These are phyloP conservation scores for Plectosphaerella cucumerina DNA, from an alignment of 2,329 filamentous ascomycete genomes.

Conservation along the genomic window DNA sequence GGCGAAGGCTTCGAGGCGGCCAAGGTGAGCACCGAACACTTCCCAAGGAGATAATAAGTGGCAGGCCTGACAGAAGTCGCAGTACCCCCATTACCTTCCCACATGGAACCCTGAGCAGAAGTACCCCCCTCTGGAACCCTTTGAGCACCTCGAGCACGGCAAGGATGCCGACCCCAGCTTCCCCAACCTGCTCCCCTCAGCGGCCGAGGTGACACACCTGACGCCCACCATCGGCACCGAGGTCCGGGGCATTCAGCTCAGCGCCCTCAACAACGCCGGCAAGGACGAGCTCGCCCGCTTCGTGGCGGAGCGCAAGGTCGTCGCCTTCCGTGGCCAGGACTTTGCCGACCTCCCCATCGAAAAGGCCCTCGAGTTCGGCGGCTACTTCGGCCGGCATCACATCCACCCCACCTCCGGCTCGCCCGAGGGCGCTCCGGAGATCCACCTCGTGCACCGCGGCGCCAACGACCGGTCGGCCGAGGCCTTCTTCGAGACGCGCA, in stretches of 20 bases:
- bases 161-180: conserved; percentile 60
- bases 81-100: conserved; percentile 47
- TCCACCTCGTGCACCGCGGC: conserved; percentile 66
- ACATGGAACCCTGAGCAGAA: conserved; percentile 53
- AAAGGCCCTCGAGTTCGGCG: conserved; percentile 57
- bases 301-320: conserved; percentile 62
- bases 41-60: background rate
- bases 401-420: conserved; percentile 70
- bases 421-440: conserved; percentile 60
- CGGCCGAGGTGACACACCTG: conserved; percentile 45
- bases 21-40: conserved; percentile 7
- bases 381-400: conserved; percentile 67
- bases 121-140: conserved; percentile 55
- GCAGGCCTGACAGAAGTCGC: too few species aligned
- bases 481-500: conserved; percentile 62
- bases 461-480: conserved; percentile 43
- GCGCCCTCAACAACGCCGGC: conserved; percentile 54
- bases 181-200: conserved; percentile 51
- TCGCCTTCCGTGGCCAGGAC: conserved; percentile 66
- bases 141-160: conserved; percentile 63
- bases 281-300: conserved; percentile 65
- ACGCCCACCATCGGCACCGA: conserved; percentile 64
- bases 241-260: conserved; percentile 59
- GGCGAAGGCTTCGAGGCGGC: conserved; percentile 13
- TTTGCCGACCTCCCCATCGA: conserved; percentile 57